These are phyloP conservation scores for Globisporangium radiosum DNA, from an alignment of 352 stramenopile genomes.

Conservation along the genomic window DNA sequence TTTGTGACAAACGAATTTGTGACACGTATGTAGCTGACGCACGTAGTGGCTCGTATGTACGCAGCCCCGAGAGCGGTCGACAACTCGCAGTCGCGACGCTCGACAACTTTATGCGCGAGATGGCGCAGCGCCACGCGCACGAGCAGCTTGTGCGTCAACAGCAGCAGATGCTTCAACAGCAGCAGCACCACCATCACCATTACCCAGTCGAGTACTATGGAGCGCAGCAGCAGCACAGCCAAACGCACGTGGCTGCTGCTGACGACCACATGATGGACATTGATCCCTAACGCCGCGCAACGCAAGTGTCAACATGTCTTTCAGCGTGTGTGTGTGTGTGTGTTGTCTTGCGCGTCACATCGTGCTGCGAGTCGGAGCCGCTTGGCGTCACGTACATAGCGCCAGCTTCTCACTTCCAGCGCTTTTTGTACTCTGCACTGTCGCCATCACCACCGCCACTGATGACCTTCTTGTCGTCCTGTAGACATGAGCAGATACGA, in stretches of 20 bases:
- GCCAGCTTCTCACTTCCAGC: conserved; percentile 49
- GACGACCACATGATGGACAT: conserved; percentile 63
- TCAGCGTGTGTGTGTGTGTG: neutral
- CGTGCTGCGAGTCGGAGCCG: neutral
- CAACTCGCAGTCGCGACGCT: conserved; percentile 49
- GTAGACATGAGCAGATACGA: neutral
- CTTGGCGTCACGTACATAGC: neutral
- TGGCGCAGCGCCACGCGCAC: conserved; percentile 40
- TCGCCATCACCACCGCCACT: conserved; percentile 26
- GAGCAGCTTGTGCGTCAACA: conserved; percentile 17
- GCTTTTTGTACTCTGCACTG: conserved; percentile 73
- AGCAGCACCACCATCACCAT: conserved; percentile 19
- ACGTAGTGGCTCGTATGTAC: neutral
- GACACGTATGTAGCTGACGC: neutral
- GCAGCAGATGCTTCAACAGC: conserved; percentile 31
- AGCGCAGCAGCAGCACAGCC: conserved; percentile 14
- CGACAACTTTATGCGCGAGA: conserved; percentile 55
- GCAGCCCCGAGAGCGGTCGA: conserved; percentile 36
- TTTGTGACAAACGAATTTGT: neutral
- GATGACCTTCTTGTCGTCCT: conserved; percentile 53
- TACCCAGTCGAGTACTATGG: conserved; percentile 12
- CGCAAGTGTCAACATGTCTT: no score
- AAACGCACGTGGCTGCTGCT: conserved; percentile 6
- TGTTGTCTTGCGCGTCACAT: neutral
- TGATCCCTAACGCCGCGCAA: conserved; percentile 21